Base-by-base conservation (phyloP, 2,329 filamentous ascomycete species). In the Aspergillus quadricinctus region DNA sequence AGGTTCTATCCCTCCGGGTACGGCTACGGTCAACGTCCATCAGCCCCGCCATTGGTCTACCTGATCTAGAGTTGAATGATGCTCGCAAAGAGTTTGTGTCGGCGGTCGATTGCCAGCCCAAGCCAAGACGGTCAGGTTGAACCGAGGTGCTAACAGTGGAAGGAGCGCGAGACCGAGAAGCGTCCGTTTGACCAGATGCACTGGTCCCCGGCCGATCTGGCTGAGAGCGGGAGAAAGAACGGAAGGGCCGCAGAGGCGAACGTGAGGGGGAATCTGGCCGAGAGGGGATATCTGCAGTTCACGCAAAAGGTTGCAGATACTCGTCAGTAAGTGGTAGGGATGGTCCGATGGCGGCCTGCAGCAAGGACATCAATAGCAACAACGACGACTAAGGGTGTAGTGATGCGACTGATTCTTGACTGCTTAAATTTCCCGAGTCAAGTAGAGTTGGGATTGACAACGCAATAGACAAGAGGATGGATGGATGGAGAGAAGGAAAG, bases 1-100 rank as follows among this genome's bases (percentile, higher is more conserved):
- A 97, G 1, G 93, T 99, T 71, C 94, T 85, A 76, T 97, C 93
- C 69, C 92, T 84, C 70, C 94, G 85, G 63, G 86, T 87, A 63
- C 91, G 87, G 67, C 84, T 87, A 68, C 90, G 83, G 69, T 96
- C 91, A 52, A 88, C 80, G 68, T 88, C 86, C 79, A 91, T 84
- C 73, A 84, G 83, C 67, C 83, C 83, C 54, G 85, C 81, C 78
- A 87, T 86, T 64, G 70, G 67, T 58, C 71, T 68, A 53, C 73
- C 71, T 17, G 74, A 67, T 54, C 70, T 64, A 52, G 72, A 71
- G 58, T 73, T 72, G 55, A 72, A 74, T 1, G 72, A 73, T 11
- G 64, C 64, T 49, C 70, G 67, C 14, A 71, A 72, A 25, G 64
- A 64, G 57, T 72, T 71, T 55, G 65, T 63, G 48, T 66, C 63